phyloP scores from a whole-genome alignment of 208 protist species.

The Tritrichomonas musculus region DNA sequence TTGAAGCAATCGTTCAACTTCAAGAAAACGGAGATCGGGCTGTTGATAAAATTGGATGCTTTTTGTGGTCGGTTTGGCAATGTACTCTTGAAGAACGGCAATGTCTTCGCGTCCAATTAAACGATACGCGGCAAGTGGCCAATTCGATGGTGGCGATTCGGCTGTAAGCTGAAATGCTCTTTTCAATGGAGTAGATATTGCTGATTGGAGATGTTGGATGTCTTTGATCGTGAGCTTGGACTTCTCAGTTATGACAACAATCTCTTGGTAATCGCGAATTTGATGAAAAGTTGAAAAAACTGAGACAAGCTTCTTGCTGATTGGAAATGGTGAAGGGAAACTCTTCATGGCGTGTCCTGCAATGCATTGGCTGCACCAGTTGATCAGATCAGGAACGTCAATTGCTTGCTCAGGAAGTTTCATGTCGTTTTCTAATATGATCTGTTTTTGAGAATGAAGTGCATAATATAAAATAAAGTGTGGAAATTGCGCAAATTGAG shows the following conservation, averaged over 20 bases:
- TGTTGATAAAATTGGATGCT: background rate
- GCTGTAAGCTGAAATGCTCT: background rate
- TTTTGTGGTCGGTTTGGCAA: background rate
- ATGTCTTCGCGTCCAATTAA: conserved; percentile 24
- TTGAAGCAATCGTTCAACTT: conserved; percentile 13
- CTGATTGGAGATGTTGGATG: background rate
- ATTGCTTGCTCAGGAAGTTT: background rate
- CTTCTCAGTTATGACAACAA: background rate
- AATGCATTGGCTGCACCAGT: background rate
- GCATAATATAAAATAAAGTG: background rate
- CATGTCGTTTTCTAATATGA: background rate
- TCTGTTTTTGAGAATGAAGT: background rate
- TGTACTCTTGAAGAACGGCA: background rate
- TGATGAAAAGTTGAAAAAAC: background rate
- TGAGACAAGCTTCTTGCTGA: background rate
- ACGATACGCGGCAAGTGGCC: background rate
- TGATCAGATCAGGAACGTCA: background rate
- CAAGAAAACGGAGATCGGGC: background rate
- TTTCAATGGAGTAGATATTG: background rate
- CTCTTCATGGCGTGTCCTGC: background rate
- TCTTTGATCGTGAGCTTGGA: background rate
- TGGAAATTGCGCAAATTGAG: background rate
- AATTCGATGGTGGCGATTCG: background rate
- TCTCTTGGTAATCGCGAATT: background rate
- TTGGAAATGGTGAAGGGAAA: background rate